Base-by-base conservation (phyloP, 2,329 filamentous ascomycete genomes). In the Fusarium sp. region DNA sequence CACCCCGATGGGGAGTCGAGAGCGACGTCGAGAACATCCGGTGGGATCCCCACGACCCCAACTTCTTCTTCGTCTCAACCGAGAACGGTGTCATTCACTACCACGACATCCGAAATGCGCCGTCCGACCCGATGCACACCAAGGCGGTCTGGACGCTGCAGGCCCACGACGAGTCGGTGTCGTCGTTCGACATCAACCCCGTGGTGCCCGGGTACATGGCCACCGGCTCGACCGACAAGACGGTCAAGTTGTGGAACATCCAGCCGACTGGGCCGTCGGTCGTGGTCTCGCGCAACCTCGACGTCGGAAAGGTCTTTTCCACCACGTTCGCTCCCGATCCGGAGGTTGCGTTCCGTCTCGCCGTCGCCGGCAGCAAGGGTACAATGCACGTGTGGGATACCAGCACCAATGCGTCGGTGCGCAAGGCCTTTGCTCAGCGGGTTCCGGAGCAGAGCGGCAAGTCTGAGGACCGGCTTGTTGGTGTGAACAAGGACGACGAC, bases 241-340 rank as follows among this genome's bases (percentile, higher is more conserved):
- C 93, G 7, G 95, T 98, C 78, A 99, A 99, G 88, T 88, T 99
- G 67, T 99, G 97, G 97, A 98, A 98, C 84, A 91, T 98, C 67
- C 90, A 93, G 77, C 84, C 92, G 14, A 90, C 90, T 45, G 95
- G 95, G 3, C 97, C 97, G 1, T 94, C 92, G 70, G 94, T 99
- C 90, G 95, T 99, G 2, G 94, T 97, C 6, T 94, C 94, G 29
- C 92, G 97, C 76, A 96, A 98, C 82, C 86, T 98, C 54, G 97
- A 97, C 64, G 94, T 99, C 20, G 97, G 97, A 69, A 97, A 96
- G 84, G 93, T 99, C 41, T 99, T 99, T 84, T 94, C 94, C 13
- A 93, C 95, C 3, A 90, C 89, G 8, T 99, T 98, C 82, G 97
- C 94, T 5, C 96, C 97, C 1, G 97, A 99, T 81, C 84, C 92